Conservation (phyloP, 495 filamentous ascomycete species). For the Polyplosphaeria fusca region DNA sequence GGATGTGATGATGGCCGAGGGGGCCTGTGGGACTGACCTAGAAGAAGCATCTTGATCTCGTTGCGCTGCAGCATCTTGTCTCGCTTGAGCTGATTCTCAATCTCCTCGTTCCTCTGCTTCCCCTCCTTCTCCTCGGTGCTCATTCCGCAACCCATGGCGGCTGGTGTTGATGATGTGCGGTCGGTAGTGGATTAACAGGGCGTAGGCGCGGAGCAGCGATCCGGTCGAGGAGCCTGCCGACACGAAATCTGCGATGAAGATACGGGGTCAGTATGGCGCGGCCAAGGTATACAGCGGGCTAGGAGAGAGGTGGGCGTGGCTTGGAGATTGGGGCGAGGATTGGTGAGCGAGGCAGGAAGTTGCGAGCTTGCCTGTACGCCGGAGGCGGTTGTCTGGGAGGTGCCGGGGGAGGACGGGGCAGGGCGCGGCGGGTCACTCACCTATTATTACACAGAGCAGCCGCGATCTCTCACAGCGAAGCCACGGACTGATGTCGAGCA, state of each 20-base stretch:
- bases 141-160: constrained; percentile 98
- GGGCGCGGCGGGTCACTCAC: no score
- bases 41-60: constrained; percentile 47
- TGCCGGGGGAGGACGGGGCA: not conserved
- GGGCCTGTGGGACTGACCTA: constrained; percentile 37
- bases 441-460: no score
- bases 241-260: constrained; percentile 26
- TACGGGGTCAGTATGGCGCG: constrained; percentile 8
- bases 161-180: constrained; percentile 12
- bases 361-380: not conserved
- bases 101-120: constrained; percentile 63
- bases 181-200: constrained; percentile 7
- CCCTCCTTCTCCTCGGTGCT: constrained; percentile 99
- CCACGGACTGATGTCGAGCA: no score
- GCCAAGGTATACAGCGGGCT: not conserved
- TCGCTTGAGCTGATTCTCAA: constrained; percentile 46
- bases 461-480: no score
- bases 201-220: constrained; percentile 5
- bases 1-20: not conserved
- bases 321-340: constrained; percentile 9
- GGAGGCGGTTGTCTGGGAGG: not conserved
- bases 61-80: constrained; percentile 45
- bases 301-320: not conserved
- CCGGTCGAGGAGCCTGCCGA: constrained; percentile 31
- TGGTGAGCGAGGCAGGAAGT: constrained; percentile 13